phyloP scores from a whole-genome alignment of 371 early-diverging fungal genomes.

The Rhizopus sp. region DNA sequence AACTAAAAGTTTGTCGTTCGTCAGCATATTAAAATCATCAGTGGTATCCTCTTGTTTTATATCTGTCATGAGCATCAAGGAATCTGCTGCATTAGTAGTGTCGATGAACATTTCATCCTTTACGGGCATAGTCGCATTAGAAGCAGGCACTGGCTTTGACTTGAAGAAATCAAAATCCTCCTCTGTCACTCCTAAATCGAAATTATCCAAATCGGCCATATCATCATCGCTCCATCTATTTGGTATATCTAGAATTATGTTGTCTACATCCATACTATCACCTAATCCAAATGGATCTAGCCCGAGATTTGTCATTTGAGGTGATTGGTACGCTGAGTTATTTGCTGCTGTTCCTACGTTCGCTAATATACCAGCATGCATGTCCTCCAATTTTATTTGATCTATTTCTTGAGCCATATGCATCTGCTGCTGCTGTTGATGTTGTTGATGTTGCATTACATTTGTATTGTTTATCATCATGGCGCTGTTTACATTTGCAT shows the following conservation, averaged over 20 bases:
- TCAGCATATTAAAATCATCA: slow-evolving; percentile 1
- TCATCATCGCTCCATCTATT: slow-evolving; percentile 38
- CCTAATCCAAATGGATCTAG: slow-evolving; percentile 20
- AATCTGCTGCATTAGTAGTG: background rate
- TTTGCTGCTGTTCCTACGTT: background rate
- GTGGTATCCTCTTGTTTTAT: slow-evolving; percentile 3
- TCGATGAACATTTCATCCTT: background rate
- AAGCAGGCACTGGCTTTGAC: slow-evolving; percentile 9
- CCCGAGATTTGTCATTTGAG: slow-evolving; percentile 20
- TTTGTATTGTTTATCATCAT: background rate
- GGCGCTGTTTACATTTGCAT: background rate
- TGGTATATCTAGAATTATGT: slow-evolving; percentile 29
- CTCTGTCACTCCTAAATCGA: slow-evolving; percentile 52
- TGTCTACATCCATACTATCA: slow-evolving; percentile 26
- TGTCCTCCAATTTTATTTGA: background rate
- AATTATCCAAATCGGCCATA: slow-evolving; percentile 41
- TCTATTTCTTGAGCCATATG: background rate
- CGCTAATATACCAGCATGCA: background rate
- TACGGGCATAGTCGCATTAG: background rate
- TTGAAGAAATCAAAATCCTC: slow-evolving; percentile 52
- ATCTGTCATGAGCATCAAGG: background rate
- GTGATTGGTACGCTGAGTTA: slow-evolving; percentile 17
- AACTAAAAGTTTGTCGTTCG: slow-evolving; percentile 1
- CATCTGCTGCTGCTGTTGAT: background rate
- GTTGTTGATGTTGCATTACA: slow-evolving; percentile 2